These are phyloP conservation scores for Colletotrichum coccodes DNA, from an alignment of 2,329 filamentous ascomycete species.

Conservation along the genomic window DNA sequence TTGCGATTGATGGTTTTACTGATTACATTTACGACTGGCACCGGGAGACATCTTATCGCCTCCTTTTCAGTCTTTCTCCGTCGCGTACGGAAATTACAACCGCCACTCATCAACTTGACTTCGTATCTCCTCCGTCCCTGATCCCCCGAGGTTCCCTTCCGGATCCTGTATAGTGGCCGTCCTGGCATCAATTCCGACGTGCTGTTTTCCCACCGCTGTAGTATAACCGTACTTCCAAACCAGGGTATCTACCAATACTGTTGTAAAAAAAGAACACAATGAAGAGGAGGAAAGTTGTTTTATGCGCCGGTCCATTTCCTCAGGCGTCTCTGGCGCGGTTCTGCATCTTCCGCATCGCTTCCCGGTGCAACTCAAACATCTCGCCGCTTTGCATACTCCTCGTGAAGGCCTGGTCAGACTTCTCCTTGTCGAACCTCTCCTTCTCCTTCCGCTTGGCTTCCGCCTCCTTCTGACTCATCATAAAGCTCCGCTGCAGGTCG, in stretches of 20 bases:
- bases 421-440: constrained; percentile 66
- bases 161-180: background rate
- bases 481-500: constrained; percentile 62
- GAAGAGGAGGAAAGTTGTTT: background rate
- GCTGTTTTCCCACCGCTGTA: constrained; percentile 11
- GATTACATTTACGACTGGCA: constrained; percentile 21
- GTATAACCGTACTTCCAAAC: constrained; percentile 1
- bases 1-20: background rate
- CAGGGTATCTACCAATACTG: constrained; percentile 30
- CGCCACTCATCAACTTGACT: background rate
- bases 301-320: background rate
- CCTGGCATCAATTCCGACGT: constrained; percentile 9
- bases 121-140: background rate
- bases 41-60: background rate
- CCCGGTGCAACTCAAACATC: constrained; percentile 80
- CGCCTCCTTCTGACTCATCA: constrained; percentile 72
- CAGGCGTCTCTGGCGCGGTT: constrained; percentile 47
- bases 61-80: background rate
- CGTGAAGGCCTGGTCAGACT: constrained; percentile 73
- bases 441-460: constrained; percentile 69
- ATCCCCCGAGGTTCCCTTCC: background rate
- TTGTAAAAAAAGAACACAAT: background rate
- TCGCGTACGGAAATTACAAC: background rate
- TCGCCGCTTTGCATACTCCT: constrained; percentile 80
- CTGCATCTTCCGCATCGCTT: constrained; percentile 85